phyloP scores from a whole-genome alignment of 1,139 yeast genomes.

The Geotrichum reessii region DNA sequence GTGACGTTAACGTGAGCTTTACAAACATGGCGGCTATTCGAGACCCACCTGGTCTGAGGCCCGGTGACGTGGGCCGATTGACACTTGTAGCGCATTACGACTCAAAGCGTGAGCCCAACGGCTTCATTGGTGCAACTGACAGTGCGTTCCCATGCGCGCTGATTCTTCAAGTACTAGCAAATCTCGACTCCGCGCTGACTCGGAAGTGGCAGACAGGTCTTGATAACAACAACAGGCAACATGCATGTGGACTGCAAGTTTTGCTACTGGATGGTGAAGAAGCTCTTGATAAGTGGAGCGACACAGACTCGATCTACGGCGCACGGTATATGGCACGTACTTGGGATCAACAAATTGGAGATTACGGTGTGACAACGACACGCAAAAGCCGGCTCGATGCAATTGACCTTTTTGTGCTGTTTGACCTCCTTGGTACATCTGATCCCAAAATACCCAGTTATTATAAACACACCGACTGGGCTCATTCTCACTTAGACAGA shows the following conservation, averaged over 20 bases:
- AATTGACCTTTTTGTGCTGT: constrained; percentile 43
- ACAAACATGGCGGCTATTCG: constrained; percentile 43
- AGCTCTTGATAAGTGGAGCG: constrained; percentile 47
- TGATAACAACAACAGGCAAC: background rate
- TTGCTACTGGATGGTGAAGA: constrained; percentile 59
- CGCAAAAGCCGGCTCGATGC: constrained; percentile 27
- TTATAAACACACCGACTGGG: constrained; percentile 40
- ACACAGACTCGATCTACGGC: constrained; percentile 50
- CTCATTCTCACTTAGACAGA: constrained; percentile 37
- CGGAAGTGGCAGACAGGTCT: constrained; percentile 26
- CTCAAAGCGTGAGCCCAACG: constrained; percentile 45
- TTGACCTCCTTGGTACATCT: constrained; percentile 47
- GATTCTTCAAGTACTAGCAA: constrained; percentile 42
- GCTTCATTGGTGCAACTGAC: constrained; percentile 55
- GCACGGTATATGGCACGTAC: constrained; percentile 45
- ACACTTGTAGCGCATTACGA: constrained; percentile 54
- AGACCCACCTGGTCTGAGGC: constrained; percentile 28
- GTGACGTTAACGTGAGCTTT: constrained; percentile 36
- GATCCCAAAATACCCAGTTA: constrained; percentile 42
- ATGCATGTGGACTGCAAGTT: constrained; percentile 42
- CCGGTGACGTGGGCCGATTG: constrained; percentile 33
- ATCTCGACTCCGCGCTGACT: constrained; percentile 31
- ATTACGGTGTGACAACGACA: constrained; percentile 9
- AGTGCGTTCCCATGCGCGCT: constrained; percentile 55
- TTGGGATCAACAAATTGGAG: constrained; percentile 33